phyloP scores from a whole-genome alignment of 2,329 filamentous ascomycete genomes.

The Colletotrichum sp. region DNA sequence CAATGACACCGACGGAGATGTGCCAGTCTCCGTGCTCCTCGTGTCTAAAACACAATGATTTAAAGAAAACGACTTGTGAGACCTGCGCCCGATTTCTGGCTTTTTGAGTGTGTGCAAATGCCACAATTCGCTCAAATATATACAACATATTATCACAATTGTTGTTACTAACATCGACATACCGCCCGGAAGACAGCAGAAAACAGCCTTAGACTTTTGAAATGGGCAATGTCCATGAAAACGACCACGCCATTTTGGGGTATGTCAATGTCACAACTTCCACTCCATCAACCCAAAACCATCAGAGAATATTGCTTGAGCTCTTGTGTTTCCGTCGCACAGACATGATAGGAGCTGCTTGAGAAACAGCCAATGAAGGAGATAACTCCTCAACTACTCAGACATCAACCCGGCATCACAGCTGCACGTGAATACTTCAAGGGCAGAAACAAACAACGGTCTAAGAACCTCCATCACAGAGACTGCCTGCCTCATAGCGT shows the following conservation, averaged over 20 bases:
- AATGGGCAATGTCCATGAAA: background rate
- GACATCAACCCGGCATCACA: background rate
- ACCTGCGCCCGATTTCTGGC: too few species aligned
- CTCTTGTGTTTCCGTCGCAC: too few species aligned
- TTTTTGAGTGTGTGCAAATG: background rate
- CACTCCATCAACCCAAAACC: background rate
- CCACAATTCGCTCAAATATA: background rate
- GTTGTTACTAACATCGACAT: rapidly evolving
- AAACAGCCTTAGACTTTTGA: background rate
- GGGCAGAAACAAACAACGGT: background rate
- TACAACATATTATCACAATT: background rate
- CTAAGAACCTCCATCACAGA: too few species aligned
- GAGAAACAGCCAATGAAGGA: too few species aligned
- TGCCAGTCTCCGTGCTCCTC: background rate
- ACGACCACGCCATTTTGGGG: background rate
- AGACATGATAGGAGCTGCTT: too few species aligned
- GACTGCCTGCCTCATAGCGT: background rate
- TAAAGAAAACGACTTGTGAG: background rate
- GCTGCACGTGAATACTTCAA: background rate
- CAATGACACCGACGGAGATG: background rate
- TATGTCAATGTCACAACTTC: background rate
- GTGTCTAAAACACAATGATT: background rate
- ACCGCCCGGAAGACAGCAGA: background rate
- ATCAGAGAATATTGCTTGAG: too few species aligned
- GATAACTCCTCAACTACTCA: background rate